Conservation (phyloP, 2,329 filamentous ascomycete species). For the Colletotrichum sp. region DNA sequence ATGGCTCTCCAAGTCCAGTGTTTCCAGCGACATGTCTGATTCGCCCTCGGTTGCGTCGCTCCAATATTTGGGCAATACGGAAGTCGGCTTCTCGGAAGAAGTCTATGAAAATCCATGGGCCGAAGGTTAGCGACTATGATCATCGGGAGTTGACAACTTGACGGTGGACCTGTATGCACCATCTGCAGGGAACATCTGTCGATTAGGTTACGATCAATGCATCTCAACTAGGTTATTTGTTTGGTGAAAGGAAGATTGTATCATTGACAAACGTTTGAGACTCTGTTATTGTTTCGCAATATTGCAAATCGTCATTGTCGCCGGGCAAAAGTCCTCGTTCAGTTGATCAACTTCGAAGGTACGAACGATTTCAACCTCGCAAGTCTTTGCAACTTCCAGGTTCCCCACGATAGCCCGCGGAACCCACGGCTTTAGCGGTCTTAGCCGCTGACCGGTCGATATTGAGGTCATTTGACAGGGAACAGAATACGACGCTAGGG, state of each 20-base stretch:
- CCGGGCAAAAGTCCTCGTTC: not conserved
- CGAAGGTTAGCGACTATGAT: not conserved
- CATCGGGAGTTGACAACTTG: not conserved
- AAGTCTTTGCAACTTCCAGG: not conserved
- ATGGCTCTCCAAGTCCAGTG: not conserved
- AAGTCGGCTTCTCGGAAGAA: not conserved
- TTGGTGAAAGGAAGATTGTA: not conserved
- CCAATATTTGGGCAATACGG: not conserved
- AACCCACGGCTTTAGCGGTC: not conserved
- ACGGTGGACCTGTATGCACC: not conserved
- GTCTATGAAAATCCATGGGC: not conserved
- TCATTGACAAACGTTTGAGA: rapidly evolving
- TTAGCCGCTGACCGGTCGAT: not conserved
- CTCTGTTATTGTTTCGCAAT: not conserved
- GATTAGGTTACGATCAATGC: not conserved
- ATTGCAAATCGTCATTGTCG: not conserved
- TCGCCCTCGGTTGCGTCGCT: not conserved
- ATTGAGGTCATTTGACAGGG: not conserved
- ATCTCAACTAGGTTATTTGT: not conserved
- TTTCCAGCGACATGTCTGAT: not conserved
- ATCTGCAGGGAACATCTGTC: not conserved
- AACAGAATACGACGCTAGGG: not conserved
- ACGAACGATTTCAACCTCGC: not conserved
- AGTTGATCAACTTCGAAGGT: not conserved
- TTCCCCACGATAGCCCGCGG: not conserved